Conservation (phyloP, 1,284 basidiomycete genomes). For the Trichosporon inkin region DNA sequence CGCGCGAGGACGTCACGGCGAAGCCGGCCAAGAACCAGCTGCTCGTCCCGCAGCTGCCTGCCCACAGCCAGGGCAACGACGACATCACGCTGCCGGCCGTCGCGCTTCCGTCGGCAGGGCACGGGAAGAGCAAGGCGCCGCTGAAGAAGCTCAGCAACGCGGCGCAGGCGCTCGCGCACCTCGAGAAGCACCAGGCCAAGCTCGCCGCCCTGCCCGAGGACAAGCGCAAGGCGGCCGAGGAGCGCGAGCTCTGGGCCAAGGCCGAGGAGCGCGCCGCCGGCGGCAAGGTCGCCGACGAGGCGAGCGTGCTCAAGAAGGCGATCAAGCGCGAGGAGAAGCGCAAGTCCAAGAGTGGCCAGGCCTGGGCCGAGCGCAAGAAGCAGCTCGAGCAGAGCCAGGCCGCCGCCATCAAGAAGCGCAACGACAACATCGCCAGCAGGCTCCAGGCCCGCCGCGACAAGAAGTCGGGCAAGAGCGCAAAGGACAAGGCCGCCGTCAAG, state of each 20-base stretch:
- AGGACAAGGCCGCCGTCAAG: slow-evolving; percentile 51
- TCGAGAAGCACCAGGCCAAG: slow-evolving; percentile 68
- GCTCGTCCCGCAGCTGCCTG: slow-evolving; percentile 56
- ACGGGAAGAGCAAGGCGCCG: slow-evolving; percentile 52
- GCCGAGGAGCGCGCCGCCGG: slow-evolving; percentile 77
- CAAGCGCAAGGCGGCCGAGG: slow-evolving; percentile 69
- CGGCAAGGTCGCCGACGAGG: slow-evolving; percentile 80
- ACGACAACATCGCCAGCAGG: slow-evolving; percentile 79
- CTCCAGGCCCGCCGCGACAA: slow-evolving; percentile 73
- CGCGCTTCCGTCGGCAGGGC: slow-evolving; percentile 50
- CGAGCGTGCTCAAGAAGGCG: slow-evolving; percentile 76
- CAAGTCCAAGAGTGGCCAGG: slow-evolving; percentile 73
- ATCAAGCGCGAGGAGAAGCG: slow-evolving; percentile 83
- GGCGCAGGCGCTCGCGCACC: slow-evolving; percentile 72
- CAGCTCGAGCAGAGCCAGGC: slow-evolving; percentile 67
- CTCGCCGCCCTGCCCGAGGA: slow-evolving; percentile 69
- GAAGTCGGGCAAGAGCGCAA: slow-evolving; percentile 57
- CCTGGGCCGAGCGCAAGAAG: slow-evolving; percentile 81
- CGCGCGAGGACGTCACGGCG: slow-evolving; percentile 50
- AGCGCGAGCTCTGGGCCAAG: slow-evolving; percentile 79
- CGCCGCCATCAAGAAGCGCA: slow-evolving; percentile 77
- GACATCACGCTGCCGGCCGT: slow-evolving; percentile 69
- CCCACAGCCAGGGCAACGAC: slow-evolving; percentile 38
- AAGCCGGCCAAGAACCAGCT: slow-evolving; percentile 60
- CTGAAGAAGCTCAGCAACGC: slow-evolving; percentile 63